Evolutionary conservation across 169 alveolate species (phyloP).

Genomic region (Eimeria necatrix): DNA sequence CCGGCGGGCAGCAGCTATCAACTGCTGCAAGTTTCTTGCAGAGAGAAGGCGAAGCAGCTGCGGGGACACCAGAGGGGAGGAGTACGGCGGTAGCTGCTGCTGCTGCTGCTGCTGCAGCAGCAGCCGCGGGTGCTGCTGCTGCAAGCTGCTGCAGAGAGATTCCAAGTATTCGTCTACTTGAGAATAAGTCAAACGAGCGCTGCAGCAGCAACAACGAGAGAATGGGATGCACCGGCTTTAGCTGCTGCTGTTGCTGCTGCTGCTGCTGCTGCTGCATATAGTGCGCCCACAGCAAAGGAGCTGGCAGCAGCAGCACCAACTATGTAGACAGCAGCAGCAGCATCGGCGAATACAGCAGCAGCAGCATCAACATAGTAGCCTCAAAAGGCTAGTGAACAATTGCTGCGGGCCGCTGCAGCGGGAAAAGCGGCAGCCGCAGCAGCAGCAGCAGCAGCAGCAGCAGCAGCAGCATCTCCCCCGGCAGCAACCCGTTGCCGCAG

Average conservation of each 20-base stretch:
- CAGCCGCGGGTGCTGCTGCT: slow-evolving; percentile 42
- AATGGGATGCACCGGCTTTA: neutral
- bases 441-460: too few relatives aligned
- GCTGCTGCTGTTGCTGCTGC: neutral
- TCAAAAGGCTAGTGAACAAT: too few relatives aligned
- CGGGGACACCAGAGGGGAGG: slow-evolving; percentile 52
- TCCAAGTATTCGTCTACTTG: slow-evolving; percentile 72
- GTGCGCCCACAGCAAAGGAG: too few relatives aligned
- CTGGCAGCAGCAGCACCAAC: neutral
- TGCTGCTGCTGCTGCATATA: slow-evolving; percentile 8
- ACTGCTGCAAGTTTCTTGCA: slow-evolving; percentile 47
- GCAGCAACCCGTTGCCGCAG: too few relatives aligned
- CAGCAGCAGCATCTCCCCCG: too few relatives aligned
- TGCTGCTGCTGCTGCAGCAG: slow-evolving; percentile 49
- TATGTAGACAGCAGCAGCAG: neutral
- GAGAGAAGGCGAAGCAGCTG: slow-evolving; percentile 64
- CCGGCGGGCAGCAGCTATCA: neutral
- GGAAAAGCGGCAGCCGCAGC: too few relatives aligned
- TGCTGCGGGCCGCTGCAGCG: too few relatives aligned
- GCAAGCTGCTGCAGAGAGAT: slow-evolving; percentile 49
- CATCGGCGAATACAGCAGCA: too few relatives aligned
- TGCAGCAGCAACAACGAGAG: slow-evolving; percentile 21
- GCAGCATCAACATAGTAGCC: too few relatives aligned
- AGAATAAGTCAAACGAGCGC: slow-evolving; percentile 71
- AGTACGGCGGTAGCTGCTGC: slow-evolving; percentile 32